Base-by-base conservation (phyloP, 2,329 filamentous ascomycete genomes). In the Davidsoniella australis region DNA sequence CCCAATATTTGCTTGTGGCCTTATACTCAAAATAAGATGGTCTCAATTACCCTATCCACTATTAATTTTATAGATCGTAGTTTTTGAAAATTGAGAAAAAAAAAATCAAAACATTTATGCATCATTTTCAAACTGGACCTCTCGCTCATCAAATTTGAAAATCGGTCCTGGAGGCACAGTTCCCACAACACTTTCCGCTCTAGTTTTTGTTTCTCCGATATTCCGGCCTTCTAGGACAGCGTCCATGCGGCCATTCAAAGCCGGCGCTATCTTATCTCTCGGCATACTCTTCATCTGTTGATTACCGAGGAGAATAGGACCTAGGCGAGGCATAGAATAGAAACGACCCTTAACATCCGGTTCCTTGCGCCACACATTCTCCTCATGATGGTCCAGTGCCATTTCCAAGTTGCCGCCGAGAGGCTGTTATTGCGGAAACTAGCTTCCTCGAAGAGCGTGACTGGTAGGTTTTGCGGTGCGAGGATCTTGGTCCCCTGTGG, bases 291-390 rank as follows among this genome's bases (percentile, higher is more conserved):
- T 59, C 51, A 66, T 67, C 4, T 58, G 60, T 1, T 58, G 59
- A 1, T 56, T 57, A 8, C 63, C 62, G 39, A 71, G 64, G 48
- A 76, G 61, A 49, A 75, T 66, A 14, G 66, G 66, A 60, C 74
- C 69, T 36, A 78, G 63, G 51, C 67, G 64, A 51, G 68, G 61
- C n/a, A 70, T 71, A 14, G 73, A 69, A 61, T 78, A 77, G 61
- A 76, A 76, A n/a, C 74, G 65, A 46, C 74, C 74, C 51, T 66
- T 64, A 46, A 77, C 64, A 18, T 64, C 63, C 12, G 58, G 57
- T 56, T 75, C 72, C 53, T 68, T 65, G 17, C 73, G 58, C 41
- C 66, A 62, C n/a, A 63, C 60, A 54, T 69, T 68, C 52, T 71
- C 68, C 54, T 63, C 63, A 68, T 62, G 40, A 72, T 57, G 2